A percentile compares a stretch with the other conserved stretches of the same genome.
Conservation (phyloP, 371 early-diverging fungal species). For the Cokeromyces recurvatus region DNA sequence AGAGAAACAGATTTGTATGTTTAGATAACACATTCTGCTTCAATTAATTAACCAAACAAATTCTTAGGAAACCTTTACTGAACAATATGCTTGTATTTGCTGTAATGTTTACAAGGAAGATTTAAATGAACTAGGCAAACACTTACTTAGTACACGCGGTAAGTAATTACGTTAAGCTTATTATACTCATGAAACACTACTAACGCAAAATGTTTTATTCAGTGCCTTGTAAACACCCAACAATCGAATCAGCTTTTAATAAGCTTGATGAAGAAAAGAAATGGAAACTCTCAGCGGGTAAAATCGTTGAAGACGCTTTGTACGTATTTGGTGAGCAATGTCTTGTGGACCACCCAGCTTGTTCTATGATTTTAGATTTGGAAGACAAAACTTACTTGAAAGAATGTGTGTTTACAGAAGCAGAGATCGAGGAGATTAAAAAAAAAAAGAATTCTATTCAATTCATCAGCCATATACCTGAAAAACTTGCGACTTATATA, state of each 20-base stretch:
- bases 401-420: constrained; percentile 3
- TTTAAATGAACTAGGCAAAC: neutral
- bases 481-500: constrained; percentile 3
- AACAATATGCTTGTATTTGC: neutral
- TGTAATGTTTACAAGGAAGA: constrained; percentile 1
- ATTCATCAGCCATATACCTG: neutral
- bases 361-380: constrained; percentile 12
- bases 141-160: neutral
- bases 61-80: neutral
- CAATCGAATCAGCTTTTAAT: constrained; percentile 5
- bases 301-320: constrained; percentile 7
- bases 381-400: constrained; percentile 8
- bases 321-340: constrained; percentile 6
- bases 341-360: constrained; percentile 10
- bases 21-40: constrained; percentile 2
- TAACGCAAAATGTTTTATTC: constrained; percentile 1
- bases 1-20: constrained; percentile 1
- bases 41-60: neutral
- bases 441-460: neutral
- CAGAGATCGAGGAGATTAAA: constrained; percentile 6
- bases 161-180: neutral
- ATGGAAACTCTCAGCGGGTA: constrained; percentile 8
- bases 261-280: constrained; percentile 7
- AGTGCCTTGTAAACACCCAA: constrained; percentile 16
- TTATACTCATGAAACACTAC: neutral